Base-by-base conservation (phyloP, 192 early-diverging fungal genomes). In the Chytriomyces sp. region DNA sequence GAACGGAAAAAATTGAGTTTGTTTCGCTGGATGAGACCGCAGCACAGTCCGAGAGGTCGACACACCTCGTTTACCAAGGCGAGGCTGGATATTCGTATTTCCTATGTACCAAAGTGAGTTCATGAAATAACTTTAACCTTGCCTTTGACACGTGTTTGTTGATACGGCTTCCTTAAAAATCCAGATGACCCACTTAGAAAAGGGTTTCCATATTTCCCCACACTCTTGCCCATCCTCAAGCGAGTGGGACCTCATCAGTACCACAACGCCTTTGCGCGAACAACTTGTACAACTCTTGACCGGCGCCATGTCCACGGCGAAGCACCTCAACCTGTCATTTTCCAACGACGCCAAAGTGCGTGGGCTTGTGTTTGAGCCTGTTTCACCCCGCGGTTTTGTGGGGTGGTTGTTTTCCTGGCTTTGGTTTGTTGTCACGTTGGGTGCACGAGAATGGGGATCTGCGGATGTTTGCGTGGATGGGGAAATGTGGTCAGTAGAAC, bases 381-480 rank as follows among this genome's bases (percentile, higher is more conserved):
- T 25, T 28, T 28, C 62, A 17, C 14, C 32, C 7, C n/a, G 41
- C 6, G 69, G 44, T 25, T 6, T 38, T 17, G 40, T 12, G 34
- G 54, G 17, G 1, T 32, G 19, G 31, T 36, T 19, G n/a, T 28
- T 22, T 31, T 1, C 10, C n/a, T 39, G 38, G n/a, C 28, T 19
- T 3, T 26, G 65, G 39, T n/a, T n/a, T 2, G n/a, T 64, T 61
- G 2, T 14, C 10, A 52, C 8, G 66, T 62, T 17, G 22, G 55
- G 49, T 40, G 30, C 17, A 14, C 1, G 12, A 14, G 55, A 32
- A 62, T 31, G 26, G 54, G 38, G 37, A 25, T 7, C 12, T 22
- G 41, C 37, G 38, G 72, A 73, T 17, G 39, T 73, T 19, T 75
- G 68, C 59, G 39, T 73, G 17, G 73, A 75, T 41, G 73, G 73